phyloP scores from a whole-genome alignment of 495 filamentous ascomycete genomes.

The Hypoxylon fuscum region DNA sequence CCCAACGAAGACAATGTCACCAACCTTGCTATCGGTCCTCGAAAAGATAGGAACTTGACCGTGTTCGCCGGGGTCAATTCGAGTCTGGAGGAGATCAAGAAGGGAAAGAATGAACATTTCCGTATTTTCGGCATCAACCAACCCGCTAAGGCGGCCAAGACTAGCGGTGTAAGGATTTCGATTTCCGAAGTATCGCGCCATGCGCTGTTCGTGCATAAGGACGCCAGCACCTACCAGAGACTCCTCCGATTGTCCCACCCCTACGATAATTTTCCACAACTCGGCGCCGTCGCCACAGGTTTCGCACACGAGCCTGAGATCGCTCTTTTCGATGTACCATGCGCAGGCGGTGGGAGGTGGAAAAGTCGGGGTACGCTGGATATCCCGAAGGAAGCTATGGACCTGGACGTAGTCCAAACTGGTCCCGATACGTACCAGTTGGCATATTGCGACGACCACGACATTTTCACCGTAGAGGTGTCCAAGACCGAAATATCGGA shows the following conservation, averaged over 20 bases:
- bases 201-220: constrained; percentile 69
- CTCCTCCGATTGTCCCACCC: constrained; percentile 75
- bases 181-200: constrained; percentile 65
- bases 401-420: constrained; percentile 77
- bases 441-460: constrained; percentile 81
- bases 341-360: constrained; percentile 60
- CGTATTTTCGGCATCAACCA: constrained; percentile 75
- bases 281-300: constrained; percentile 80
- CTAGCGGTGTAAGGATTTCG: constrained; percentile 56
- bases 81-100: constrained; percentile 70
- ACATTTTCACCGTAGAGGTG: constrained; percentile 69
- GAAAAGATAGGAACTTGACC: constrained; percentile 63
- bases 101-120: constrained; percentile 88
- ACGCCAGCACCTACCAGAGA: constrained; percentile 80
- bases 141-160: constrained; percentile 54
- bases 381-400: constrained; percentile 77
- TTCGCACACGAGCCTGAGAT: constrained; percentile 77
- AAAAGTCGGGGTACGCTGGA: constrained; percentile 73
- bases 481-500: constrained; percentile 60
- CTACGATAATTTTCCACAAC: constrained; percentile 61
- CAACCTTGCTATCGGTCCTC: constrained; percentile 73
- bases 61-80: constrained; percentile 91
- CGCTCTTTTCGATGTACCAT: constrained; percentile 76
- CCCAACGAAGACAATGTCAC: constrained; percentile 92
- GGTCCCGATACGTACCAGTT: constrained; percentile 69